phyloP scores from a whole-genome alignment of 805 yeast genomes.

The Kluyveromyces nonfermentans region DNA sequence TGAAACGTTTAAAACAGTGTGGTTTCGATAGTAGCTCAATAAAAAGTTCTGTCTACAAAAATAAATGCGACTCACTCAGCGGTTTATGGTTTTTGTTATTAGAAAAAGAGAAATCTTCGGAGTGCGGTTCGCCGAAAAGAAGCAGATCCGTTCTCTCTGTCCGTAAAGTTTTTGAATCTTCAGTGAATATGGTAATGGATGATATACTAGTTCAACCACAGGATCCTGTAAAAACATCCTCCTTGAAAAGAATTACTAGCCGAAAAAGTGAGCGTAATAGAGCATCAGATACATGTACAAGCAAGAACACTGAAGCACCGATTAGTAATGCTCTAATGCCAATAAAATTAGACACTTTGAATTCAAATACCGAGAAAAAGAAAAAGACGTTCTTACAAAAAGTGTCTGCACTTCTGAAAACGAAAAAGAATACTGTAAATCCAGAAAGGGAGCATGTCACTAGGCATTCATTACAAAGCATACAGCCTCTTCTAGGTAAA shows the following conservation, averaged over 20 bases:
- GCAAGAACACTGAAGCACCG: slow-evolving; percentile 7
- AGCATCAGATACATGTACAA: slow-evolving; percentile 8
- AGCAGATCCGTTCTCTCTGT: slow-evolving; percentile 29
- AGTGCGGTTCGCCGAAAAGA: slow-evolving; percentile 27
- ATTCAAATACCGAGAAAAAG: slow-evolving; percentile 5
- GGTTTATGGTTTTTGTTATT: slow-evolving; percentile 66
- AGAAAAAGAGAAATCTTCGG: slow-evolving; percentile 35
- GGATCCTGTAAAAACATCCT: slow-evolving; percentile 7
- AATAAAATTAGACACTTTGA: slow-evolving; percentile 9
- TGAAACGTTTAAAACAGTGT: slow-evolving; percentile 48
- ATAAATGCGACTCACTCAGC: slow-evolving; percentile 59
- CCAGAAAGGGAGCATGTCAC: neutral
- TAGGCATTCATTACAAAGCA: neutral
- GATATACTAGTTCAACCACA: slow-evolving; percentile 2
- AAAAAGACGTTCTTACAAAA: slow-evolving; percentile 6
- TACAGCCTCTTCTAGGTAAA: slow-evolving; percentile 5
- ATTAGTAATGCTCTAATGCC: neutral
- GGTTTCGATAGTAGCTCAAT: slow-evolving; percentile 58
- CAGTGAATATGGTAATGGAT: slow-evolving; percentile 5
- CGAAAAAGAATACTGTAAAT: neutral
- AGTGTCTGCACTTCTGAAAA: slow-evolving; percentile 2
- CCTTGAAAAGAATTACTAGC: slow-evolving; percentile 21
- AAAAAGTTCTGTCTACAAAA: slow-evolving; percentile 45
- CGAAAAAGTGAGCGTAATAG: slow-evolving; percentile 13
- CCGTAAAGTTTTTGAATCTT: slow-evolving; percentile 24